Conservation (phyloP, 495 filamentous ascomycete genomes). For the Xylaria grammica region DNA sequence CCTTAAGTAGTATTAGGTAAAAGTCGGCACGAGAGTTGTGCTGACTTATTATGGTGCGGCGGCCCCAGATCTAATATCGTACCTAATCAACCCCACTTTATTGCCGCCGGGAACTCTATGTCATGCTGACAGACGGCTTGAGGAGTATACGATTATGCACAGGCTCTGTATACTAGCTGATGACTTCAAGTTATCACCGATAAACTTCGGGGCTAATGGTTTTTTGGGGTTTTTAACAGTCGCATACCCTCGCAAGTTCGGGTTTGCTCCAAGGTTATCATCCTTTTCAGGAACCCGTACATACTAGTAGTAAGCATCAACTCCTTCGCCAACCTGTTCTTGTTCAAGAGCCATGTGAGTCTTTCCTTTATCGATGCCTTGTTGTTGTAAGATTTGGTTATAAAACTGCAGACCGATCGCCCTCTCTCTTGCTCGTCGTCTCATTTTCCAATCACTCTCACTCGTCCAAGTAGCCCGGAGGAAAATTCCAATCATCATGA, state of each 20-base stretch:
- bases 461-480: conserved; percentile 7
- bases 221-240: not conserved
- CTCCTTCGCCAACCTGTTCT: conserved; percentile 3
- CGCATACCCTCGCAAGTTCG: not conserved
- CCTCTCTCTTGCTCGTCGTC: conserved; percentile 2
- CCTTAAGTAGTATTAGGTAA: not conserved
- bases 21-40: no score
- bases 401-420: conserved; percentile 3
- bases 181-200: not conserved
- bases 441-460: conserved; percentile 6
- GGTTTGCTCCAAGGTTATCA: conserved; percentile 9
- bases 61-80: no score
- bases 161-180: not conserved
- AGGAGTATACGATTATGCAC: conserved; percentile 10
- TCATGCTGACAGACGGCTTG: not conserved
- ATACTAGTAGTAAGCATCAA: conserved; percentile 5
- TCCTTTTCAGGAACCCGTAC: conserved; percentile 6
- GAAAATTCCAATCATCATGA: conserved; percentile 5
- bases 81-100: conserved; percentile 7
- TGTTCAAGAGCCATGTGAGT: not conserved
- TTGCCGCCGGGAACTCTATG: conserved; percentile 5
- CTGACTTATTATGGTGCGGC: no score
- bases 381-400: conserved; percentile 9
- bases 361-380: conserved; percentile 9
- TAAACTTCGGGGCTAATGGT: not conserved